Evolutionary conservation across 768 basidiomycete species (phyloP).

Genomic region (Gautieria morchelliformis): DNA sequence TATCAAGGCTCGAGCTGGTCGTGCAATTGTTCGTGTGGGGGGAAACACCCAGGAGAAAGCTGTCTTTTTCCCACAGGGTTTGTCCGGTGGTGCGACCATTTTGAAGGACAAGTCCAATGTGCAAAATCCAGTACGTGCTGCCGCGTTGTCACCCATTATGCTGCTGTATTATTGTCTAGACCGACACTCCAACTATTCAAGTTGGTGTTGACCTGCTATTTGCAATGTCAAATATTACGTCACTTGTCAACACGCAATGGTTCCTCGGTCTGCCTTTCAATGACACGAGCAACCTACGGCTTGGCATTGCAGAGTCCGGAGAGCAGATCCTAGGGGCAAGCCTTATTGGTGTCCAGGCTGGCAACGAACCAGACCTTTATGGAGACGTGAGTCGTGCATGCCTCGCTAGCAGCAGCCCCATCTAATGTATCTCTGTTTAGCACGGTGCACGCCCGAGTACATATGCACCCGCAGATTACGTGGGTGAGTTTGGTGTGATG

Average conservation of each 20-base stretch:
- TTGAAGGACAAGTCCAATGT: slow-evolving; percentile 33
- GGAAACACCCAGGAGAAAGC: slow-evolving; percentile 68
- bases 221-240: slow-evolving; percentile 50
- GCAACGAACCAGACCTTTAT: slow-evolving; percentile 77
- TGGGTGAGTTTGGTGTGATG: slow-evolving; percentile 40
- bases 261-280: slow-evolving; percentile 62
- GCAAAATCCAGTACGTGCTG: slow-evolving; percentile 31
- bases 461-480: slow-evolving; percentile 33
- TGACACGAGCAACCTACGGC: slow-evolving; percentile 42
- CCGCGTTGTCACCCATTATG: not conserved
- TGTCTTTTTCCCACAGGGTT: slow-evolving; percentile 33
- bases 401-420: not conserved
- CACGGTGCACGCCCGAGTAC: slow-evolving; percentile 16
- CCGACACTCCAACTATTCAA: slow-evolving; percentile 56
- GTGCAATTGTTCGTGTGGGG: slow-evolving; percentile 59
- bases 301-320: slow-evolving; percentile 46
- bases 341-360: slow-evolving; percentile 60
- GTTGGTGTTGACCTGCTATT: slow-evolving; percentile 60
- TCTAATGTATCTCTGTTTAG: not conserved
- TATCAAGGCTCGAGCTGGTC: slow-evolving; percentile 53
- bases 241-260: slow-evolving; percentile 55
- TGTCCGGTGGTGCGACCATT: slow-evolving; percentile 38
- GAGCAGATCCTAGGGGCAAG: slow-evolving; percentile 54
- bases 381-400: slow-evolving; percentile 14
- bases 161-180: slow-evolving; percentile 35